Evolutionary conservation across 2,329 filamentous ascomycete species (phyloP), one percentile per base, ranked within the genome.

Genomic region (Cercospora citrullina): DNA sequence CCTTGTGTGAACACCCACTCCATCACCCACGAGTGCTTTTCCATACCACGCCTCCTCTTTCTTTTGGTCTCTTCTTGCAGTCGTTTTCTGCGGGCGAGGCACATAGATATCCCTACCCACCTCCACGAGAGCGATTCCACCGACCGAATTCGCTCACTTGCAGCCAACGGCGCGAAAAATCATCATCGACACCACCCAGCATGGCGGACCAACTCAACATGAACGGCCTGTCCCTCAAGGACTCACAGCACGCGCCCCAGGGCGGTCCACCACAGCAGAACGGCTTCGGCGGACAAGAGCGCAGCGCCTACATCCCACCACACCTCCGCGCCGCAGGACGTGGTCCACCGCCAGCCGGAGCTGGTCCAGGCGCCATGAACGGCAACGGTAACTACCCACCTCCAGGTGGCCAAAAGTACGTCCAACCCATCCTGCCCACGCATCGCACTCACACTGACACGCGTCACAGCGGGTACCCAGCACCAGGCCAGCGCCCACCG

Each of bases 191-290:
- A 62, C 51, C 63, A 63, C 66, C 64, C 66, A 72, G 60, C 70
- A 93, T 93, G 91, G 91, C 91, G 80, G 90, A 92, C 77, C 90
- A 94, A 85, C 87, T 95, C 77, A 92, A 93, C 85, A 93, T 94
- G 87, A 87, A 86, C 79, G 88, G 89, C 79, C 85, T 94, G 77
- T 90, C 83, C 81, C 84, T 94, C 72, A 88, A 87, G 79, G 87
- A 90, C 73, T 87, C 86, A 69, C 84, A 88, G 80, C 87, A 89
- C 78, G 87, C 86, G 73, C 79, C 81, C 63, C 73, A 75, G 66
- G 67, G 63, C 16, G 74, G 72, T 57, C 69, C 68, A 55, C 79
- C 80, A 74, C 75, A 75, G 69, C 79, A 80, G 63, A 81, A 82
- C 77, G 80, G 81, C 75, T 82, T 84, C 75, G 79, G 74, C 72